Conservation (phyloP, 176 grass and related monocot species). For the Triticum monococcum region DNA sequence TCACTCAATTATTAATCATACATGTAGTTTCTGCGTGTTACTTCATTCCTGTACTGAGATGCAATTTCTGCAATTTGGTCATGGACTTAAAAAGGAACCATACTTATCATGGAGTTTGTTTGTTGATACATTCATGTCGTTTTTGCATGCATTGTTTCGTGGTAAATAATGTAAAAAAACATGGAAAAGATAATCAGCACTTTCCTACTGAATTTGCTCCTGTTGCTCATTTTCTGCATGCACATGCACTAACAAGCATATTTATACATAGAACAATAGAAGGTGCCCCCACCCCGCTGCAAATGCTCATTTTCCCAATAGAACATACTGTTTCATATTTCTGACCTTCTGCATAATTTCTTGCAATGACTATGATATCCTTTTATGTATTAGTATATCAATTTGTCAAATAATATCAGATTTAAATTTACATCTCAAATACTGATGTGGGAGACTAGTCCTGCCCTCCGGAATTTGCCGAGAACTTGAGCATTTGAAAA, state of each 20-base stretch:
- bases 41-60: conserved; percentile 15
- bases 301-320: background rate
- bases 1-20: conserved; percentile 27
- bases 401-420: background rate
- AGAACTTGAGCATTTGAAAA: conserved; percentile 3
- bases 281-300: too few species aligned
- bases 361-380: background rate
- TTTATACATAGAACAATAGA: too few species aligned
- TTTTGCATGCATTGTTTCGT: background rate
- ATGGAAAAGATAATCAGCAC: too few species aligned
- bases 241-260: too few species aligned
- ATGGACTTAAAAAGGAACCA: background rate
- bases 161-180: too few species aligned
- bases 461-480: background rate
- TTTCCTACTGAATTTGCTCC: too few species aligned
- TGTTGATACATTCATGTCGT: background rate
- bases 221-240: too few species aligned
- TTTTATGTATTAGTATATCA: background rate
- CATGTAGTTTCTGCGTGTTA: conserved; percentile 20
- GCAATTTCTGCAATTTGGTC: conserved; percentile 14
- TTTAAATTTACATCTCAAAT: background rate
- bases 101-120: background rate
- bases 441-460: background rate
- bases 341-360: background rate
- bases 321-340: background rate